Base-by-base conservation (phyloP, 2,329 filamentous ascomycete genomes). In the Fusarium ramigenum region DNA sequence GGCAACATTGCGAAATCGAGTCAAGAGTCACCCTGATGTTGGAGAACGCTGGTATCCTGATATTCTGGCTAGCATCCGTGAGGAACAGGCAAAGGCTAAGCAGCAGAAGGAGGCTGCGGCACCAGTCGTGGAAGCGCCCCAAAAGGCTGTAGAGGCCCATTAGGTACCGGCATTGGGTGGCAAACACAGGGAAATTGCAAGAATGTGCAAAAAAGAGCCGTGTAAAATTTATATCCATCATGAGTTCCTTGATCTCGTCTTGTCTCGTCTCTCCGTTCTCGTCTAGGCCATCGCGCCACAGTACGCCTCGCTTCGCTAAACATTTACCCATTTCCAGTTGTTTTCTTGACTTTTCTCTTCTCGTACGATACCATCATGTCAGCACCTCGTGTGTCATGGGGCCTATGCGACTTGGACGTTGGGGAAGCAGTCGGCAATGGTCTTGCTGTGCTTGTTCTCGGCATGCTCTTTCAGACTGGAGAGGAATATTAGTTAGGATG, bases 11-110 rank as follows among this genome's bases (percentile, higher is more conserved):
- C 88, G 93, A 83, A 97, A 97, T 82, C 85, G 94, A 19, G 87
- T 97, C 75, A 96, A 95, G 87, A 95, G 92, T 74, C 94, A 97
- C 83, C 93, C 92, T 7, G 94, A 97, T 80, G 94, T 97, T 2
- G 93, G 93, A 4, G 93, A 95, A 85, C 86, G 91, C 76, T 97
- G 93, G 90, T 93, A 93, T 79, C 91, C 91, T 7, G 89, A 92
- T 47, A 87, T 91, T 25, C 78, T 91, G 72, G 82, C 81, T 67
- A 85, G 85, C 67, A 89, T 92, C 58, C 86, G 87, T 59, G 87
- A 87, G 76, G 88, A 92, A 80, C 87, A 92, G 83, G 84, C 84
- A 39, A 80, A 72, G 73, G 81, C 83, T 74, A 82, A 79, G 73
- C 76, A 79, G 64, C 78, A 79, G 58, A 75, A 78, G 67, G 74